Evolutionary conservation across 164 flowering plant species (phyloP), one percentile per base, ranked within the genome.

Genomic region (Vitis amurensis): DNA sequence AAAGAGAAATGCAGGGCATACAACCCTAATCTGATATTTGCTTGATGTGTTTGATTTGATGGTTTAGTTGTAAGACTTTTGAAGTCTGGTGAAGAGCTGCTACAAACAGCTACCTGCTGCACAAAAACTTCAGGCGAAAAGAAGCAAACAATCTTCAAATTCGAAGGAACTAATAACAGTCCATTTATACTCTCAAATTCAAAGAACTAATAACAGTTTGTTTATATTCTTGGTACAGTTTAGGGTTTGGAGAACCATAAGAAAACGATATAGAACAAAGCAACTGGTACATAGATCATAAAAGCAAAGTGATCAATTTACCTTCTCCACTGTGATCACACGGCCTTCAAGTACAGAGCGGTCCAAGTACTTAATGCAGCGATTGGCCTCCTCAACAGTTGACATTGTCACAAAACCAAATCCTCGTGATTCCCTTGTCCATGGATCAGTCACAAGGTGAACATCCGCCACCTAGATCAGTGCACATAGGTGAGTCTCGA

Each of bases 361-460:
- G 50, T 93, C 78, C 70, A 95, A 73, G 67, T 90, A 88, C 85
- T 91, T 93, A 57, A 95, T 64, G 74, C 99, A 91, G 50, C 91
- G 86, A 19, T 88, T 77, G 13, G 98, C 99, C 50, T 93, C 98
- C 64, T 82, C 69, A 29, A 87, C 70, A 59, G 66, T 69, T 1
- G 87, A 82, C 98, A 95, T 90, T 2, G 97, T 91, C 27, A 93
- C 93, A 77, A 95, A 95, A 17, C 93, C 99, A 84, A 95, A 95
- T 1, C 99, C 98, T 55, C 99, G 93, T 57, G 99, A 87, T 65
- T 93, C 98, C 63, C 91, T 80, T 11, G 96, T 88, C 92, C 96
- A 82, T n/a, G 99, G 99, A 76, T 95, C 99, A 60, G 80, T 78
- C 63, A 95, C 98, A 68, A 95, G 96, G 75, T 90, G 94, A 61